Evolutionary conservation across 768 basidiomycete species (phyloP).

Genomic region (Suillus ampliporus): DNA sequence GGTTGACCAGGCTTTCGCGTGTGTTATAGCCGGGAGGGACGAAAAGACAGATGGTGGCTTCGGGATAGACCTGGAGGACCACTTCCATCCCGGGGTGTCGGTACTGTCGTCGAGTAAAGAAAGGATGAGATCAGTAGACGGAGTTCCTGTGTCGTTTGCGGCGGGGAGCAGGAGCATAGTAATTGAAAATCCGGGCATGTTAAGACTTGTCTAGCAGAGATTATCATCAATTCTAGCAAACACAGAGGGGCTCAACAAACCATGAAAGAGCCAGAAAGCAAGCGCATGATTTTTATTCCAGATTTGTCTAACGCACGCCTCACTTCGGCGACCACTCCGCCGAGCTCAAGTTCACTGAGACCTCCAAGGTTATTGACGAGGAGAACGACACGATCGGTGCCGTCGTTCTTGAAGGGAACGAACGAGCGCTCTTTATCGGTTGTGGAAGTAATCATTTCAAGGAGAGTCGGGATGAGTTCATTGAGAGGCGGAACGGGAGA

Average conservation of each 20-base stretch:
- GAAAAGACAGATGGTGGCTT: constrained; percentile 19
- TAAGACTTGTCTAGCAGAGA: constrained; percentile 73
- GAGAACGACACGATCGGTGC: constrained; percentile 72
- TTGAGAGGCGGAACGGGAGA: constrained; percentile 75
- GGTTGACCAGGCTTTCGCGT: constrained; percentile 11
- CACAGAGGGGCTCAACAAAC: constrained; percentile 41
- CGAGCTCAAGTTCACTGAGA: constrained; percentile 81
- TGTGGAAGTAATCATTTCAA: constrained; percentile 74
- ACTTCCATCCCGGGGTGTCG: constrained; percentile 85
- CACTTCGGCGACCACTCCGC: constrained; percentile 68
- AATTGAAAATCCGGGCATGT: constrained; percentile 92
- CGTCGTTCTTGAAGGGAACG: constrained; percentile 67
- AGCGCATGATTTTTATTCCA: constrained; percentile 61
- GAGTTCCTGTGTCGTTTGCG: constrained; percentile 42
- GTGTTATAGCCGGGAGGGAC: constrained; percentile 16
- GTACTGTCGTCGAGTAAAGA: constrained; percentile 72
- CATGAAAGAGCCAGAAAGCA: constrained; percentile 88
- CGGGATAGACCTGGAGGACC: constrained; percentile 59
- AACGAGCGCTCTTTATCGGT: constrained; percentile 80
- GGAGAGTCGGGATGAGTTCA: constrained; percentile 69
- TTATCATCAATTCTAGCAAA: constrained; percentile 4
- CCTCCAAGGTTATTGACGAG: constrained; percentile 91
- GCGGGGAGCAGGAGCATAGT: constrained; percentile 79
- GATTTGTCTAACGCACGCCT: constrained; percentile 58
- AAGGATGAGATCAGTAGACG: constrained; percentile 52